Evolutionary conservation across 2,329 filamentous ascomycete genomes (phyloP), one percentile per base, ranked within the genome.

Genomic region (Fusarium palustre): DNA sequence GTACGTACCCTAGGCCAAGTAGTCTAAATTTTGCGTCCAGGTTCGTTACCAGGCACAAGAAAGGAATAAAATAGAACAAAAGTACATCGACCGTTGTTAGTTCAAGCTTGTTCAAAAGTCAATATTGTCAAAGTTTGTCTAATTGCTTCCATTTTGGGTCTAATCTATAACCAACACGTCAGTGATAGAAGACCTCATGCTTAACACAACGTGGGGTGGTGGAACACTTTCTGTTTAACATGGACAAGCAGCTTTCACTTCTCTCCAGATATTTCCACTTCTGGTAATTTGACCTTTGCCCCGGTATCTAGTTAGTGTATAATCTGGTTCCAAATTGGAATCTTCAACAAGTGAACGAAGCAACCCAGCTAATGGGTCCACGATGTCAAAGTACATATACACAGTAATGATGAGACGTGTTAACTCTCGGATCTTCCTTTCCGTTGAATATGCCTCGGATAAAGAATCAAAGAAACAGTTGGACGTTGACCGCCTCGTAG

Each of bases 211-310:
- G 62, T 61, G 61, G 61, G 62, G 45, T 45, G 33, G 47, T 50
- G 58, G 64, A 71, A 65, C 59, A 55, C 20, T 20, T 34, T 49
- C 20, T 18, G 47, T 22, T 39, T 5, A n/a, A 36, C 13, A 9
- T 9, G 5, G 18, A 54, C 57, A 56, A 55, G 63, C 54, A 61
- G 54, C 22, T 59, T 50, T 24, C 20, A 18, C 41, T 46, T 47
- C 54, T 70, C 67, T 69, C 66, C 16, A 50, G 34, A 64, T 70
- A 59, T 69, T 69, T 70, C 67, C 63, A 64, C 24, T 60, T 68
- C 16, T 18, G 59, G 67, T 63, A 69, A 47, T 13, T 18, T 28
- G 30, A 48, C 18, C n/a, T 36, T 39, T n/a, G 22, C 52, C 36
- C 56, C 41, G 28, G 50, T 24, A 47, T 55, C 34, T 39, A 31